phyloP scores from a whole-genome alignment of 768 basidiomycete genomes.

The Auriscalpium microsporum region DNA sequence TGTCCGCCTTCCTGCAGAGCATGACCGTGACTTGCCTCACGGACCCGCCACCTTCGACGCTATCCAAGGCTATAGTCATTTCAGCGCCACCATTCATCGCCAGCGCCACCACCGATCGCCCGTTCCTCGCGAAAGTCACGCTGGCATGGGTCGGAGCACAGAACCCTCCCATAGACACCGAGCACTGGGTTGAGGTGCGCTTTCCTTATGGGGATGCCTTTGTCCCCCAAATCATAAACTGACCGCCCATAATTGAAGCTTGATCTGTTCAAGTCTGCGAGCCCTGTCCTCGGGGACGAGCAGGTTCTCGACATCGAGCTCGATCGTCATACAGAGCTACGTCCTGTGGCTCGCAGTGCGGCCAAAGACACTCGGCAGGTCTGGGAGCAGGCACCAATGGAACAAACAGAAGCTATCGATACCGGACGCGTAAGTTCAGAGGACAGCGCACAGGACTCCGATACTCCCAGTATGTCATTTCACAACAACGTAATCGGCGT shows the following conservation, averaged over 20 bases:
- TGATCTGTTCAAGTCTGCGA: slow-evolving; percentile 30
- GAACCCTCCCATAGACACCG: slow-evolving; percentile 34
- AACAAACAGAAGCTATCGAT: too few relatives aligned
- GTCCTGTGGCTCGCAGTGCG: slow-evolving; percentile 18
- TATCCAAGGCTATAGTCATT: slow-evolving; percentile 27
- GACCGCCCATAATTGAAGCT: slow-evolving; percentile 24
- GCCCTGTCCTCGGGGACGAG: slow-evolving; percentile 36
- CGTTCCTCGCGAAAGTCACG: slow-evolving; percentile 35
- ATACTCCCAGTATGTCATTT: too few relatives aligned
- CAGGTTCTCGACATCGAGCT: slow-evolving; percentile 44
- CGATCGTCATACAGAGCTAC: slow-evolving; percentile 32
- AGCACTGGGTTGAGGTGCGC: slow-evolving; percentile 46
- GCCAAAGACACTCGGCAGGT: slow-evolving; percentile 15
- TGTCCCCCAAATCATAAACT: not conserved
- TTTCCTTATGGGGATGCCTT: not conserved
- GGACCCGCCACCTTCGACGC: slow-evolving; percentile 28
- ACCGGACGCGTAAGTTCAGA: too few relatives aligned
- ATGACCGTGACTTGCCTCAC: slow-evolving; percentile 29
- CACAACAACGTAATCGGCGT: too few relatives aligned
- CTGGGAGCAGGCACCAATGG: not conserved
- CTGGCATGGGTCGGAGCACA: slow-evolving; percentile 34
- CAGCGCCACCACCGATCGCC: slow-evolving; percentile 32
- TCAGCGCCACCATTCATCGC: slow-evolving; percentile 19
- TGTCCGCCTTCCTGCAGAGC: slow-evolving; percentile 25
- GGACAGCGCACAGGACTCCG: too few relatives aligned